Percentiles rank a stretch among this genome's conserved stretches.
These are phyloP conservation scores for Leccinum disarticulatum DNA, from an alignment of 768 basidiomycete genomes.

Conservation along the genomic window DNA sequence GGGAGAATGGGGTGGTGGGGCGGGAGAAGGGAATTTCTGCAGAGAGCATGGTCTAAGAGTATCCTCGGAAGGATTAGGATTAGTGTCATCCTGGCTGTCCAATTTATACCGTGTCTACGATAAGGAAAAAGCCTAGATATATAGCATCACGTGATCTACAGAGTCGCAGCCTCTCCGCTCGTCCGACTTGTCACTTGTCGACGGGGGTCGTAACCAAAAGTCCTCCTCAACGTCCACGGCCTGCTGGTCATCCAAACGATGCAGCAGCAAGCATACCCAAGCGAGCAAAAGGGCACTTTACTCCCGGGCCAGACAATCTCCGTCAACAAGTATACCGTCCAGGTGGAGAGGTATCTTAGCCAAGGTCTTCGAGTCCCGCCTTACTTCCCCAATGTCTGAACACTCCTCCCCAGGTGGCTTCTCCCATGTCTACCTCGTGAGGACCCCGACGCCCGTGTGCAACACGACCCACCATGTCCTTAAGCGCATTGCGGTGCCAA, in stretches of 20 bases:
- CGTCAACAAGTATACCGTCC: conserved; percentile 87
- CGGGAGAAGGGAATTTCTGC: conserved; percentile 53
- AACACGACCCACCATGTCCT: conserved; percentile 95
- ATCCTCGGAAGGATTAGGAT: conserved; percentile 1
- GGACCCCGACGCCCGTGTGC: conserved; percentile 81
- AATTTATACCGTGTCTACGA: conserved; percentile 1
- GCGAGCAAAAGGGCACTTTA: conserved; percentile 63
- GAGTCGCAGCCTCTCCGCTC: not conserved
- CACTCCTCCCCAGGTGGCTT: conserved; percentile 73
- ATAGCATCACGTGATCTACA: conserved; percentile 18
- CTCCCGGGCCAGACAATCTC: conserved; percentile 82
- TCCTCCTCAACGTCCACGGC: not conserved
- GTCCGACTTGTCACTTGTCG: not conserved
- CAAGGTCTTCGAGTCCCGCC: conserved; percentile 61
- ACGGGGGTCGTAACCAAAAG: not conserved
- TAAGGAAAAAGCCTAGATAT: not conserved
- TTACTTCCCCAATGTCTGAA: conserved; percentile 10
- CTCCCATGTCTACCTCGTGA: conserved; percentile 95
- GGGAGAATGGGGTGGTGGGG: conserved; percentile 49
- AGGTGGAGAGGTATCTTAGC: conserved; percentile 91
- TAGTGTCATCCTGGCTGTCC: conserved; percentile 1
- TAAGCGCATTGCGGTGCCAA: conserved; percentile 92
- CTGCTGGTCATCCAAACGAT: conserved; percentile 13
- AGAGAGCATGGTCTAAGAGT: conserved; percentile 10
- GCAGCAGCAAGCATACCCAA: conserved; percentile 45